Percentiles rank a stretch among this genome's conserved stretches.
These are phyloP conservation scores for Fusarium abutilonis DNA, from an alignment of 2,329 filamentous ascomycete species.

Conservation along the genomic window DNA sequence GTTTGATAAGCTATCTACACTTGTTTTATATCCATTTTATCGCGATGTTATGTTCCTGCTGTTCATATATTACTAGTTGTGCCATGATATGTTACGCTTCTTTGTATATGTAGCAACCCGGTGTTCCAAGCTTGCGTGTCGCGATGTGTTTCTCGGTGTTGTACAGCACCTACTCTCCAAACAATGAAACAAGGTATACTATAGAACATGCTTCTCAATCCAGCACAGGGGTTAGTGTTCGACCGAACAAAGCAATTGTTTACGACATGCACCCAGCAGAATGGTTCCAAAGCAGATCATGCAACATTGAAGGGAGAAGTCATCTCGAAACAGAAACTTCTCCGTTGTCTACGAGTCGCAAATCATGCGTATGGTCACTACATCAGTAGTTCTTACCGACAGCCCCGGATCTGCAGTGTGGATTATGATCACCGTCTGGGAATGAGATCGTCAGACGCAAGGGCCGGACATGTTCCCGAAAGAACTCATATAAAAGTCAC, in stretches of 20 bases:
- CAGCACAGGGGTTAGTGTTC: neutral
- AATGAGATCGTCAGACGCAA: neutral
- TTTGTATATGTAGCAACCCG: neutral
- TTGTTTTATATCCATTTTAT: neutral
- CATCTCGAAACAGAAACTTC: neutral
- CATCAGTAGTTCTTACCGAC: neutral
- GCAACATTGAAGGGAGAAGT: neutral
- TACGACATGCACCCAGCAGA: neutral
- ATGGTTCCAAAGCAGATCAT: neutral
- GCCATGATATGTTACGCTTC: neutral
- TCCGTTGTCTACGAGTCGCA: neutral
- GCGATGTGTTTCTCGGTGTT: neutral
- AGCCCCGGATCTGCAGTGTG: constrained; percentile 19
- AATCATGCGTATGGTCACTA: neutral
- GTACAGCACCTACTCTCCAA: neutral
- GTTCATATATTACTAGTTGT: neutral
- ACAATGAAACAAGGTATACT: neutral
- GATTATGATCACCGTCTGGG: neutral
- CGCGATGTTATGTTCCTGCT: neutral
- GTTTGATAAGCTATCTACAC: accelerated
- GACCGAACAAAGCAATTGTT: constrained; percentile 3
- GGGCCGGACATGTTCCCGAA: neutral
- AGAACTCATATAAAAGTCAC: neutral
- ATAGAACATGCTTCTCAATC: neutral
- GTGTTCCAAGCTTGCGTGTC: neutral